Evolutionary conservation across 768 basidiomycete genomes (phyloP), one percentile per base, ranked within the genome.

Genomic region (Albatrellus ellisii): DNA sequence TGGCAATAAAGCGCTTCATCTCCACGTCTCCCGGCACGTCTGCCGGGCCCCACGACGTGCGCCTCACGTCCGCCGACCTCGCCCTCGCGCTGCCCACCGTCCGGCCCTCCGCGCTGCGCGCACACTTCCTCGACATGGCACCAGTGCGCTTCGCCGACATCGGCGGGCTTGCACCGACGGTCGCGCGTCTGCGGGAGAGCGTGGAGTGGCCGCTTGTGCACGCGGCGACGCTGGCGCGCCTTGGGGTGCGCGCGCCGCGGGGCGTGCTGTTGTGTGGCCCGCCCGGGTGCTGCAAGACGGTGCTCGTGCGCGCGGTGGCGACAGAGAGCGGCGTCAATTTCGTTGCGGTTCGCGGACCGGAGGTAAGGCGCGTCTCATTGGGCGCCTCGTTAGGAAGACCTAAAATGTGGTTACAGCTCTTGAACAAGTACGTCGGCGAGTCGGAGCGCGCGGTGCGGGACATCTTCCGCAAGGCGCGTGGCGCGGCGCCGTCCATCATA

Each of bases 401-500:
- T 26, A 26, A 32, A 22, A 41, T 28, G 21, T 40, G 17, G 37
- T 21, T 26, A 18, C 54, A 98, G 91, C 72, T 99, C 0, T 58
- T 98, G 40, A 98, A 83, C 64, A 98, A 98, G 61, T 99, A 81
- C 53, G 90, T 99, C 14, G 95, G 95, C 17, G 95, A 99, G 62
- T 95, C 91, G 0, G 95, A 99, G 60, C 72, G 86, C 32, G 88
- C 89, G 0, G 85, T 99, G 11, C 75, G 95, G 25, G 94, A 98
- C 54, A 82, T 92, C 42, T 99, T 99, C 61, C 67, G 87, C 40
- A 99, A 95, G 59, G 95, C 95, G 2, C 74, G 92, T 26, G 84
- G 86, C 5, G 90, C 90, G 4, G 77, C 94, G 1, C 95, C 95
- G 0, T 91, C 90, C 3, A 94, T 99, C 52, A 72, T 99, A 33